These are phyloP conservation scores for Penicillium psychrofluorescens DNA, from an alignment of 495 filamentous ascomycete genomes.

Conservation along the genomic window DNA sequence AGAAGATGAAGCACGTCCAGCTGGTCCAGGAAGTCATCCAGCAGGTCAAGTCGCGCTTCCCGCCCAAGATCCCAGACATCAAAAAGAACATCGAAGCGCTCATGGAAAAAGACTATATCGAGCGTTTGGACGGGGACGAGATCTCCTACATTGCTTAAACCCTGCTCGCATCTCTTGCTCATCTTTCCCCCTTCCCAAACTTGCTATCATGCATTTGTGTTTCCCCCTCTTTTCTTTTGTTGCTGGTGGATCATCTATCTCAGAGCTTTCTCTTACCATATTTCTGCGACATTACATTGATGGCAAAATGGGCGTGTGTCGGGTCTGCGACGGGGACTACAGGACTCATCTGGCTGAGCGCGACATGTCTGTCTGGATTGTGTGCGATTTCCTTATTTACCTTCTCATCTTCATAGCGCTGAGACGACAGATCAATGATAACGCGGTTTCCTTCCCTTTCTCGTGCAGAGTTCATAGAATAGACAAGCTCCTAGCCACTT, in stretches of 20 bases:
- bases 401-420: constrained; percentile 28
- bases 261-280: neutral
- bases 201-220: neutral
- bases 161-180: neutral
- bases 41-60: constrained; percentile 91
- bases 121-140: constrained; percentile 89
- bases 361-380: too few species aligned
- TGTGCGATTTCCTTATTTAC: constrained; percentile 10
- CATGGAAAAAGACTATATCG: constrained; percentile 98
- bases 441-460: constrained; percentile 11
- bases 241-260: neutral
- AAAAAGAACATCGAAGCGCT: constrained; percentile 99
- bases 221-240: constrained; percentile 9
- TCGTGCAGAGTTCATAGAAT: too few species aligned
- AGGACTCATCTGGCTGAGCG: too few species aligned
- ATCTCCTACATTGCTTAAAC: constrained; percentile 78
- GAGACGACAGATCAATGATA: constrained; percentile 31
- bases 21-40: constrained; percentile 90
- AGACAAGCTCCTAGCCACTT: too few species aligned
- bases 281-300: too few species aligned
- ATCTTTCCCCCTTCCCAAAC: neutral
- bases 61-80: constrained; percentile 88
- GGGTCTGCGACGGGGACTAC: too few species aligned
- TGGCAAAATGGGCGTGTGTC: too few species aligned
- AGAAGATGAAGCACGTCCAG: constrained; percentile 94